Evolutionary conservation across 345 rosid genomes (phyloP), one percentile per base, ranked within the genome.

Genomic region (Citrus sp.): DNA sequence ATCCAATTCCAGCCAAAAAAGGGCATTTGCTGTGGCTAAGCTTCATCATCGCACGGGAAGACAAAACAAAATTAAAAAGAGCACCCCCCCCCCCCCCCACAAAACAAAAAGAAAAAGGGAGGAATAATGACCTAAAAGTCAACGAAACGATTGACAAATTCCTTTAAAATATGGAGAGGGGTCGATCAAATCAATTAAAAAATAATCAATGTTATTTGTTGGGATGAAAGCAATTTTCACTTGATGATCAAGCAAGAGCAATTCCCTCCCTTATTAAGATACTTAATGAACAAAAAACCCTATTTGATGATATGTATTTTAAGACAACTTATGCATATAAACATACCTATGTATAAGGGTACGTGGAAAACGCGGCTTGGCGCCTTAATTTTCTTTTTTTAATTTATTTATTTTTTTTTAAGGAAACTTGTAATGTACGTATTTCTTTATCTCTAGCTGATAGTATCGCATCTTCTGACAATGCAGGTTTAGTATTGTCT

Each of bases 21-120:
- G 6, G 22, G 59, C 59, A 55, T 55, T 55, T 55, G 24, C 46
- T 40, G 0, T 9, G 46, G 13, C 46, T 9, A 40, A 40, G 46
- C 2, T 40, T 9, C 46, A 40, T 40, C 13, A 9, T 40, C 46
- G 7, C 46, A 9, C 9, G 46, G 46, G 10, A 40, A 40, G 46
- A 40, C 46, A 40, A 40, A 40, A 2, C 46, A 40, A 12, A 9
- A 40, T 40, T 40, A 8, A 38, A 34, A 32, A 32, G 5, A 32
- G 5, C 5, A 4, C 37, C 37, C 1, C 1, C 0, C 27, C 27
- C 27, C 27, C 27, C 1, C 27, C 1, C 1, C 1, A 1, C 6
- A 38, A 7, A 2, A 7, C 0, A 38, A 38, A 38, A 38, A 37
- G 1, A 5, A 35, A 35, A 35, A 1, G 7, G 7, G 7, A 35